Conservation (phyloP, 805 yeast genomes). For the Candida patagonica region DNA sequence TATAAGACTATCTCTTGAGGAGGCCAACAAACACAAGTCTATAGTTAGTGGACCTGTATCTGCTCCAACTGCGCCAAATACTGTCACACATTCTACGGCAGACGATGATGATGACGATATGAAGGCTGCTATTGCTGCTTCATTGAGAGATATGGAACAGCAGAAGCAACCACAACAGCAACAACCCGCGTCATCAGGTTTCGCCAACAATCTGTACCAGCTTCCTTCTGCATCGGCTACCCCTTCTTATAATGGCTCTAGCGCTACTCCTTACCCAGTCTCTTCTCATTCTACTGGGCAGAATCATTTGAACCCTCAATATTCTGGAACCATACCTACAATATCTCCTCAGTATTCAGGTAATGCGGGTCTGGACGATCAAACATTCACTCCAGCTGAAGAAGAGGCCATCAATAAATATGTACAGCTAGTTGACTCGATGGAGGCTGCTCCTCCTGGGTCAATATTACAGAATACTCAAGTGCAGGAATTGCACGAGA, state of each 20-base stretch:
- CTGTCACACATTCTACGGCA: constrained; percentile 7
- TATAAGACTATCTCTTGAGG: constrained; percentile 67
- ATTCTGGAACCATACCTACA: not conserved
- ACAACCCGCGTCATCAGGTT: not conserved
- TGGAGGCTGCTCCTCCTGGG: constrained; percentile 38
- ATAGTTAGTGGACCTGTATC: constrained; percentile 21
- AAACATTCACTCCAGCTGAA: constrained; percentile 47
- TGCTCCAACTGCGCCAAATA: constrained; percentile 9
- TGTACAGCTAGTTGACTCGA: constrained; percentile 52
- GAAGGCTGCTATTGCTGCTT: constrained; percentile 91
- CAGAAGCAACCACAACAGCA: constrained; percentile 9
- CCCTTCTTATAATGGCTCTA: not conserved
- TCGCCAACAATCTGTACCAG: constrained; percentile 22
- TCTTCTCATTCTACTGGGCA: not conserved
- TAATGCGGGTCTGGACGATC: constrained; percentile 3
- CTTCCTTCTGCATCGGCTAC: constrained; percentile 3
- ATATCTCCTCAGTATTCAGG: constrained; percentile 3
- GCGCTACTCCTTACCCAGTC: constrained; percentile 4
- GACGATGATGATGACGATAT: constrained; percentile 68
- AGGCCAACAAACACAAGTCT: constrained; percentile 24
- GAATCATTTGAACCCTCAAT: constrained; percentile 17
- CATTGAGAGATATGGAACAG: constrained; percentile 61
- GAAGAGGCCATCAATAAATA: constrained; percentile 63
- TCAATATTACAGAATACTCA: constrained; percentile 39
- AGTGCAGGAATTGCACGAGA: constrained; percentile 48